Evolutionary conservation across 345 rosid species (phyloP).

Genomic region (Eucalyptus brandiana): DNA sequence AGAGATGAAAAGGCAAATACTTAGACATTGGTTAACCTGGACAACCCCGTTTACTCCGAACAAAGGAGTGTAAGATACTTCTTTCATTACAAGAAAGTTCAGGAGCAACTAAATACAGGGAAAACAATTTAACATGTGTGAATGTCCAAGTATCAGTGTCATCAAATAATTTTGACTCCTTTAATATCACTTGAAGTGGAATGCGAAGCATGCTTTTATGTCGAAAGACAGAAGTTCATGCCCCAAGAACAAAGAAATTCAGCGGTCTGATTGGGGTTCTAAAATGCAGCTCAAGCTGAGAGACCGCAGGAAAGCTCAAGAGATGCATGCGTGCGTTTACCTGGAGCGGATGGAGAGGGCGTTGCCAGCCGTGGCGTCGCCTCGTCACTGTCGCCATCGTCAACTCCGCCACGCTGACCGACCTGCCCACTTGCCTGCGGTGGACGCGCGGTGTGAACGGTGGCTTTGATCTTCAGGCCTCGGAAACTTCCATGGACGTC

Average conservation of each 20-base stretch:
- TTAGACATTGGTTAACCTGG: not conserved
- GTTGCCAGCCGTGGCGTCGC: slow-evolving; percentile 90
- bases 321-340: not conserved
- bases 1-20: not conserved
- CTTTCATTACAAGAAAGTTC: not conserved
- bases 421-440: too few species aligned
- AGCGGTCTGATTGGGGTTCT: not conserved
- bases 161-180: not conserved
- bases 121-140: too few species aligned
- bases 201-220: too few species aligned
- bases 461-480: too few species aligned
- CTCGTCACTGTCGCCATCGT: not conserved
- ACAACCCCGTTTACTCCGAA: not conserved
- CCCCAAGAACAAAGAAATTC: too few species aligned
- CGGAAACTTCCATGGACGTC: too few species aligned
- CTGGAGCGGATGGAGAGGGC: slow-evolving; percentile 84
- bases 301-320: not conserved
- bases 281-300: not conserved
- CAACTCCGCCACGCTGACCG: not conserved
- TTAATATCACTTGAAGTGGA: not conserved
- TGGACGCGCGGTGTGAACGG: too few species aligned
- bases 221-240: too few species aligned
- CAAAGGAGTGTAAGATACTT: not conserved
- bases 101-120: not conserved
- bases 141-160: not conserved